A percentile compares a stretch with the other conserved stretches of the same genome.
These are phyloP conservation scores for Aspergillus tanneri DNA, from an alignment of 2,329 filamentous ascomycete species.

Conservation along the genomic window DNA sequence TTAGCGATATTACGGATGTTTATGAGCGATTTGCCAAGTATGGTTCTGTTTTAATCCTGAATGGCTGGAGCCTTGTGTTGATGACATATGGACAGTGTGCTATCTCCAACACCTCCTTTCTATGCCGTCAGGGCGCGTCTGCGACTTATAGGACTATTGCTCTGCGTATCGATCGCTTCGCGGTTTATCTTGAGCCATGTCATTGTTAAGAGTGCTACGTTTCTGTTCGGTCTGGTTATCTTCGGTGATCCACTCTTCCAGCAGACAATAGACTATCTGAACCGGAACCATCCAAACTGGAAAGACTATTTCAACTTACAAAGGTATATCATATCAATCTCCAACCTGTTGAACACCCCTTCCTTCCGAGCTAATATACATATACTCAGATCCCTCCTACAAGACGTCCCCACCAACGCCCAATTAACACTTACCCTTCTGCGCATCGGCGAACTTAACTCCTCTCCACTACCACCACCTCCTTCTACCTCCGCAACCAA, in stretches of 20 bases:
- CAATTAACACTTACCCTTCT: constrained; percentile 80
- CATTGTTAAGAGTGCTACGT: constrained; percentile 64
- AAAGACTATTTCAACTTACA: constrained; percentile 71
- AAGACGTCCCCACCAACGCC: constrained; percentile 80
- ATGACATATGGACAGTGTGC: constrained; percentile 41
- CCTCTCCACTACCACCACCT: constrained; percentile 70
- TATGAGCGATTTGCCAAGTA: constrained; percentile 65
- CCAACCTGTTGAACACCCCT: background rate
- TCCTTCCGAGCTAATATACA: constrained; percentile 13
- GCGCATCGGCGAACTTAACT: constrained; percentile 77
- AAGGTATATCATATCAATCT: too few species aligned
- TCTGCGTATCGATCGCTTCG: constrained; percentile 53
- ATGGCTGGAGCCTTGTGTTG: background rate
- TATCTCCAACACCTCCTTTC: constrained; percentile 65
- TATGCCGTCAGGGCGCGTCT: constrained; percentile 54
- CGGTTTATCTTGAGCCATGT: constrained; percentile 59
- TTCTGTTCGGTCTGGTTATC: constrained; percentile 69
- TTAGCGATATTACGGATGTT: constrained; percentile 61
- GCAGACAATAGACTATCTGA: constrained; percentile 54
- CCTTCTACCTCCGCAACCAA: constrained; percentile 33
- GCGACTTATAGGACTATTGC: constrained; percentile 55
- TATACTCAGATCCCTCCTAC: constrained; percentile 62
- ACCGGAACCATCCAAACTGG: constrained; percentile 64
- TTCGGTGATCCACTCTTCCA: constrained; percentile 75
- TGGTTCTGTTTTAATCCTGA: constrained; percentile 17